Percentiles rank a stretch among this genome's conserved stretches.
Conservation (phyloP, 2,329 filamentous ascomycete species). For the Ceratocystiopsis minuta region DNA sequence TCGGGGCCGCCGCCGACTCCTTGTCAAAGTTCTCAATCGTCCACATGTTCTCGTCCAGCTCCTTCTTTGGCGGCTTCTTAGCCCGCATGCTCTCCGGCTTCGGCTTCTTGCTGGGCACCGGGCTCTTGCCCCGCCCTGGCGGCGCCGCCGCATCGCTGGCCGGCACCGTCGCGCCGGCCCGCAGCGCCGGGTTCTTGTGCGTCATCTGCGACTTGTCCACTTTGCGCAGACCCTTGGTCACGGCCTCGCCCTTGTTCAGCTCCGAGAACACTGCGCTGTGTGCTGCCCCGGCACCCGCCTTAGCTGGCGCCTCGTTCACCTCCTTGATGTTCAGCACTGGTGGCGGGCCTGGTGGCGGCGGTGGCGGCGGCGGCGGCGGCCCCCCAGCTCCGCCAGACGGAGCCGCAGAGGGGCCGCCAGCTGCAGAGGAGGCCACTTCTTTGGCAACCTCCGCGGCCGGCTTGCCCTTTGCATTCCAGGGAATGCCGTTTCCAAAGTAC, state of each 20-base stretch:
- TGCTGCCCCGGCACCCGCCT: constrained; percentile 37
- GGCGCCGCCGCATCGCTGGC: constrained; percentile 22
- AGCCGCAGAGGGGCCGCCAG: constrained; percentile 26
- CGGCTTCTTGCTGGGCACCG: constrained; percentile 71
- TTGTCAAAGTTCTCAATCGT: constrained; percentile 88
- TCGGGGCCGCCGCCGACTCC: constrained; percentile 34
- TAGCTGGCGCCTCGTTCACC: constrained; percentile 19
- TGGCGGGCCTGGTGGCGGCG: constrained; percentile 52
- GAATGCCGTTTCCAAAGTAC: constrained; percentile 59
- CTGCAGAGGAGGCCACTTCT: constrained; percentile 32
- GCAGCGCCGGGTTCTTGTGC: constrained; percentile 86
- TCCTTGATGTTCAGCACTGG: constrained; percentile 44
- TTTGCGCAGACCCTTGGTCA: constrained; percentile 78
- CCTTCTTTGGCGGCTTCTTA: constrained; percentile 65
- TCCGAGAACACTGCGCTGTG: constrained; percentile 82
- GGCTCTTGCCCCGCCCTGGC: constrained; percentile 55
- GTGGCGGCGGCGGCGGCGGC: constrained; percentile 46
- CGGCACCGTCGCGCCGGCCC: constrained; percentile 53
- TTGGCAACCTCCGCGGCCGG: constrained; percentile 49
- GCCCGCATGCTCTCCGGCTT: constrained; percentile 73
- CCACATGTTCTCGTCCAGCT: constrained; percentile 85
- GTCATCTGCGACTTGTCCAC: constrained; percentile 95
- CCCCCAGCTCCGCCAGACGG: constrained; percentile 32
- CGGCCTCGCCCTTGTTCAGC: constrained; percentile 72
- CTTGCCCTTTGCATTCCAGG: constrained; percentile 68